These are phyloP conservation scores for Magnolia officinalis DNA, from an alignment of 164 flowering plant genomes.

Conservation along the genomic window DNA sequence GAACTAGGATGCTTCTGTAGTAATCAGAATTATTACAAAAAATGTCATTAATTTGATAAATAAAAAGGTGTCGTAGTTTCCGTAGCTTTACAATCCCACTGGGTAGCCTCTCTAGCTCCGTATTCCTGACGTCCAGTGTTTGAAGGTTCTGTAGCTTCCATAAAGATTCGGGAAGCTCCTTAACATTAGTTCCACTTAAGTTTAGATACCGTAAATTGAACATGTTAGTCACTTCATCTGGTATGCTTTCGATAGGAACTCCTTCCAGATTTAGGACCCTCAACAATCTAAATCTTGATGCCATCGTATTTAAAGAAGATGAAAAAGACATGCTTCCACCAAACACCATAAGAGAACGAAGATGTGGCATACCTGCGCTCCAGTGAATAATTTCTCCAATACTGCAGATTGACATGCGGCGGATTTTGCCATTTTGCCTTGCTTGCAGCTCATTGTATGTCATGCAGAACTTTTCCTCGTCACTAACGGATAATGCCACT, in stretches of 20 bases:
- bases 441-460: not conserved
- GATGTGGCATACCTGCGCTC: not conserved
- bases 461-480: slow-evolving; percentile 2
- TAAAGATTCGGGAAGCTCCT: not conserved
- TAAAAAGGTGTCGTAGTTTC: slow-evolving; percentile 9
- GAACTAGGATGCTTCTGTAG: not conserved
- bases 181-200: not conserved
- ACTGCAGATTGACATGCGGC: slow-evolving; percentile 8
- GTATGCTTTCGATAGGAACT: not conserved
- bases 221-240: not conserved
- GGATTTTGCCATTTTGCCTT: not conserved
- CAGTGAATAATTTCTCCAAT: not conserved
- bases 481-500: slow-evolving; percentile 1
- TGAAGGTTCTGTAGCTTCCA: not conserved
- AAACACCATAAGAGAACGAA: not conserved
- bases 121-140: not conserved
- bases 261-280: slow-evolving; percentile 9
- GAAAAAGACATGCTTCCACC: not conserved
- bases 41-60: not conserved
- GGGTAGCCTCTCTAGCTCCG: not conserved
- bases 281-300: slow-evolving; percentile 2
- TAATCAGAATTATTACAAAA: not conserved
- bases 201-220: not conserved
- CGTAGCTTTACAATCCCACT: slow-evolving; percentile 4
- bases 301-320: not conserved